Evolutionary conservation across 371 early-diverging fungal genomes (phyloP).

Genomic region (Zychaea mexicana): DNA sequence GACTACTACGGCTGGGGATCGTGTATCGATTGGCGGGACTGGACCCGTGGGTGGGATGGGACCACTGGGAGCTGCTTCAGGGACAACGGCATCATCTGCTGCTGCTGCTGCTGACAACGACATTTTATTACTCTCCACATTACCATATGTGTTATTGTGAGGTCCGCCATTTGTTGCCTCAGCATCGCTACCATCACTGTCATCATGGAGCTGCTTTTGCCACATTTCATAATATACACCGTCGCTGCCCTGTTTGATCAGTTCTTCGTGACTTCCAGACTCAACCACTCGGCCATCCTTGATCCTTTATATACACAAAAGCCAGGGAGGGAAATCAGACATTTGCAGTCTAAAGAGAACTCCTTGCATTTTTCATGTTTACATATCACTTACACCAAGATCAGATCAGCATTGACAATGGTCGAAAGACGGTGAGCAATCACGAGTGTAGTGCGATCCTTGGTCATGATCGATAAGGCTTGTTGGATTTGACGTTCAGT

Average conservation of each 20-base stretch:
- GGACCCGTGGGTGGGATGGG: neutral
- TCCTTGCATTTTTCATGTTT: too few species aligned
- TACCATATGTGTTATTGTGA: neutral
- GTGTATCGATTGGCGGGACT: neutral
- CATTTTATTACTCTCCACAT: too few species aligned
- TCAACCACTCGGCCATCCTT: slow-evolving; percentile 86
- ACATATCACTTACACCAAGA: slow-evolving; percentile 53
- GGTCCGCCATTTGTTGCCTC: neutral
- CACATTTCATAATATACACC: slow-evolving; percentile 88
- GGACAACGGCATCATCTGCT: neutral
- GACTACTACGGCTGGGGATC: neutral
- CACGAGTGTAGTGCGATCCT: slow-evolving; percentile 89
- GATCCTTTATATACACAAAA: slow-evolving; percentile 25
- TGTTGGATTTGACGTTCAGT: slow-evolving; percentile 80
- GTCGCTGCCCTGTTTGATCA: slow-evolving; percentile 47
- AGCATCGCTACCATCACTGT: slow-evolving; percentile 50
- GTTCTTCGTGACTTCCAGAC: slow-evolving; percentile 84
- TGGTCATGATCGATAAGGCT: slow-evolving; percentile 64
- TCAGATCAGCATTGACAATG: slow-evolving; percentile 78
- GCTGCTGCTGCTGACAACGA: neutral
- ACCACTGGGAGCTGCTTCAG: neutral
- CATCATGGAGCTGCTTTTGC: slow-evolving; percentile 87
- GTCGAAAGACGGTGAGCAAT: slow-evolving; percentile 94
- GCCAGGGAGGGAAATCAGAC: neutral
- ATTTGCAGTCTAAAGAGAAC: neutral